Evolutionary conservation across 192 early-diverging fungal genomes (phyloP), one percentile per base, ranked within the genome.

Genomic region (Coemansia sp.): DNA sequence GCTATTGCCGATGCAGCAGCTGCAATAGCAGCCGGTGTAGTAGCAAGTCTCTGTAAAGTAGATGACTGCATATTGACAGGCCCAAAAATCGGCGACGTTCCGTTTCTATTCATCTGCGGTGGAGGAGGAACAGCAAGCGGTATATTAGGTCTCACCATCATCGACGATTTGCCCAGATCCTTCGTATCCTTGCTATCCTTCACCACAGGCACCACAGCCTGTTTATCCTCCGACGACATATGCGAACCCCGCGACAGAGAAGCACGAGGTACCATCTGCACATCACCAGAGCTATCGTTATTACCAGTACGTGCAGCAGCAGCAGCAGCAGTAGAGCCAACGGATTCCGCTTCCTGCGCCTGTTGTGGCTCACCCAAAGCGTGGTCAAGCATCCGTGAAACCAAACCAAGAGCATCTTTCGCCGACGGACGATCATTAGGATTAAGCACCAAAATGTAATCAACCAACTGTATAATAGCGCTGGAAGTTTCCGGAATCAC

Each of bases 361-460:
- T 25, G 11, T 30, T 56, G 60, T 55, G 67, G 68, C 62, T 74
- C 71, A 17, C 77, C 77, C 48, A 80, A 52, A 1, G 66, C 56
- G 33, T 74, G 64, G 34, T 80, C 77, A 7, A 80, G 77, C 68
- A 80, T 71, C 5, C 61, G 28, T n/a, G 77, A 80, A 20, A 80
- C 77, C 28, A 71, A 81, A 34, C 72, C 66, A 51, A 97, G 67
- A 0, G 89, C 86, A n/a, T 94, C 89, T 17, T 76, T 71, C 0
- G 94, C 93, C 0, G 90, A 90, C 5, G 91, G 86, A 28, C 95
- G 78, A 33, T 80, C 75, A 29, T 79, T 83, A 20, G 95, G 95
- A 57, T 96, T 92, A 56, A 94, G 93, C 36, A 84, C 83, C 22
- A 97, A 73, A 58, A 93, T 76, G 31, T 89, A 87, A 12, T 83